Base-by-base conservation (phyloP, 1,284 basidiomycete genomes). In the Entoloma clypeatum region DNA sequence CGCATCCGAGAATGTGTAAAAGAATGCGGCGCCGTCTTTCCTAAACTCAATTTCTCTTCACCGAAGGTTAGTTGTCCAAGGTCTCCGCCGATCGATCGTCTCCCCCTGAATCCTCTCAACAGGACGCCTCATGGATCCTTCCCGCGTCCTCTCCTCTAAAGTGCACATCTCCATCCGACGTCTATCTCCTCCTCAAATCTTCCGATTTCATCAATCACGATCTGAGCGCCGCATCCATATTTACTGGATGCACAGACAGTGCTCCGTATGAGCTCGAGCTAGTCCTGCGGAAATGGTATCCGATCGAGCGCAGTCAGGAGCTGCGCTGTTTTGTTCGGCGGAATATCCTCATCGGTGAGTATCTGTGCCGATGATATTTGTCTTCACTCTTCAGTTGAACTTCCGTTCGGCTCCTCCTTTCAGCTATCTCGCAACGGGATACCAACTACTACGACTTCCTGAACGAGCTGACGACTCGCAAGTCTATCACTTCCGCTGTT, bases 111-210 rank as follows among this genome's bases (percentile, higher is more conserved):
- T 18, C 1, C 17, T 28, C 33, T 18, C n/a, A n/a, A n/a, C 50
- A 94, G 89, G 94, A 98, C 57, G 91, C 93, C 9, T 78, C 86
- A 2, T 98, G 93, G 88, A 81, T 99, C 48, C 72, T 96, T 1
- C 86, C 92, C 2, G 74, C 87, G n/a, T 84, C 85, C 4, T 81
- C 86, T 1, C 91, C 88, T 0, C 68, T 98, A 27, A 86, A 86
- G 64, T 97, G 94, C 62, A 83, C 79, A 5, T 79, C 81, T 1
- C 92, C 93, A 0, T 79, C 86, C 3, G 95, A 99, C 53, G 82
- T 98, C 18, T 98, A 97, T 61, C 73, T 97, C 32, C 68, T 96
- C 0, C 75, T 99, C 50, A 99, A 99, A 63, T 90, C 89, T 2
- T 92, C 89, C 34, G 91, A 97, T 59, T 96, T 96, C 53, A 71